phyloP scores from a whole-genome alignment of 2,329 filamentous ascomycete species.

The Orbilia javanica region DNA sequence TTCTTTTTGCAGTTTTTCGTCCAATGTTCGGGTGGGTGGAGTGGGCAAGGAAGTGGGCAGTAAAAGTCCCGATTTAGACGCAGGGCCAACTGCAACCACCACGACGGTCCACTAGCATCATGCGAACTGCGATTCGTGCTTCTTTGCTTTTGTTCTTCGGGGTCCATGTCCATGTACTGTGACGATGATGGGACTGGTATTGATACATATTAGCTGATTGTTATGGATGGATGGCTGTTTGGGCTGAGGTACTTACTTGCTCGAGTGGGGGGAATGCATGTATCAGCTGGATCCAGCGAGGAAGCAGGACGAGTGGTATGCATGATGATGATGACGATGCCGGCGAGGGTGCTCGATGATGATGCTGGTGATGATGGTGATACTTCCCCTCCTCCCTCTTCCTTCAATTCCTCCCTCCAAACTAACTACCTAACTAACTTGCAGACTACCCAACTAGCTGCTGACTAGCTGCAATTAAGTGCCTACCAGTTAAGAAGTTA shows the following conservation, averaged over 20 bases:
- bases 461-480: too few species aligned
- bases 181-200: too few species aligned
- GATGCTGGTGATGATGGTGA: neutral
- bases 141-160: too few species aligned
- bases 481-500: too few species aligned
- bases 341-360: too few species aligned
- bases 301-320: neutral
- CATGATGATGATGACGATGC: neutral
- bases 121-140: neutral
- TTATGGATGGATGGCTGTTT: neutral
- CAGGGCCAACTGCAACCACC: neutral
- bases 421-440: too few species aligned
- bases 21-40: constrained; percentile 1
- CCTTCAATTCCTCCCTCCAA: too few species aligned
- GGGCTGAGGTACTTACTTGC: too few species aligned
- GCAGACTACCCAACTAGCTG: too few species aligned
- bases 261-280: neutral
- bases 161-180: neutral
- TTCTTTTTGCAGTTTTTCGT: neutral
- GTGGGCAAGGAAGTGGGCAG: neutral
- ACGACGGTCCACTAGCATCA: neutral
- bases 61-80: constrained; percentile 8
- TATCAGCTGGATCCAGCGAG: neutral
- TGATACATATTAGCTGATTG: neutral
- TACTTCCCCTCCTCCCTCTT: too few species aligned